Evolutionary conservation across 192 early-diverging fungal genomes (phyloP), one percentile per base, ranked within the genome.

Genomic region (Geranomyces michiganensis): DNA sequence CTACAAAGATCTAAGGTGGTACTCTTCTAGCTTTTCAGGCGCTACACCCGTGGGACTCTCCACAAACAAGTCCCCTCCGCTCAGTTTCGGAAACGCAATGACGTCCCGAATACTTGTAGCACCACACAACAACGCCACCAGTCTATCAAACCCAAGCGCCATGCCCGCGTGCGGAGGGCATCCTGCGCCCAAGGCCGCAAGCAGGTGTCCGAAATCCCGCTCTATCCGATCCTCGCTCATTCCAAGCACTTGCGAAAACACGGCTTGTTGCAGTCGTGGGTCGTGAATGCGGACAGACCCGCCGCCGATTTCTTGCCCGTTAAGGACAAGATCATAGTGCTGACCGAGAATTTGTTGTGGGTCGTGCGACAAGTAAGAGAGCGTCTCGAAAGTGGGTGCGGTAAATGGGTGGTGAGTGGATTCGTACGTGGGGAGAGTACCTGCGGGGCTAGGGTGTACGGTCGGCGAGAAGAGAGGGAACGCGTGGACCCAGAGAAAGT

Each of bases 351-450:
- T 85, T 15, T 77, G 53, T 22, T 31, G 66, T 1, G 92, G 92
- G 43, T 88, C 72, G 1, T 72, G 82, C 26, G 73, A 73, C 6
- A 96, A 67, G 24, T 92, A 67, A 12, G 82, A 71, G n/a, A 92
- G 73, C 67, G 94, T 90, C n/a, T 89, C 79, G 2, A 81, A 72
- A 5, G 82, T 75, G 1, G 92, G 93, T 1, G 95, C 91, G 2
- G 95, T 96, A 72, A 96, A 96, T 3, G 95, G 95, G 75, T 96
- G 93, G 75, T 96, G 95, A 0, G 93, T 96, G 22, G 95, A 47
- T 63, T 81, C 79, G 33, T 65, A 56, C 13, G 29, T 30, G 2
- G 44, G 33, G 1, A 5, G 1, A 0, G 21, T 43, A n/a, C 51
- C 64, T 7, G 71, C 82, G 27, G 73, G 10, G 33, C 61, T 6